A percentile compares a stretch with the other conserved stretches of the same genome.
phyloP scores from a whole-genome alignment of 2,329 filamentous ascomycete genomes.

The Cladosporium sp. region DNA sequence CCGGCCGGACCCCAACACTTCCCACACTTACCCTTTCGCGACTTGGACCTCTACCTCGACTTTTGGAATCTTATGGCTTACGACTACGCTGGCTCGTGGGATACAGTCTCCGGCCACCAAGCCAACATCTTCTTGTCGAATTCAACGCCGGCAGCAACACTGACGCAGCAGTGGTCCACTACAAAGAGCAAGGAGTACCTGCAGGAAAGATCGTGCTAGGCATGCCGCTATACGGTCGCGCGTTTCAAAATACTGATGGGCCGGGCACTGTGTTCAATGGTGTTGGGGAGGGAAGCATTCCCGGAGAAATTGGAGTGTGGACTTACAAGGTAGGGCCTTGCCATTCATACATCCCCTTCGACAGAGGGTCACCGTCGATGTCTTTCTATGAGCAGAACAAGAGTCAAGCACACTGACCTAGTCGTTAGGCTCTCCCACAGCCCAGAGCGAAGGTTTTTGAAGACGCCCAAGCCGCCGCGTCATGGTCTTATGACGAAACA shows the following conservation, averaged over 20 bases:
- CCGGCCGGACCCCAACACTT: slow-evolving; percentile 40
- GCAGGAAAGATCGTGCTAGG: slow-evolving; percentile 74
- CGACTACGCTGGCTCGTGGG: slow-evolving; percentile 70
- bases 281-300: slow-evolving; percentile 60
- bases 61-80: slow-evolving; percentile 49
- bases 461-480: slow-evolving; percentile 61
- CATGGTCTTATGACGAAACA: slow-evolving; percentile 66
- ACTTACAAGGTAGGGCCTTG: slow-evolving; percentile 62
- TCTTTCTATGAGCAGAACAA: too few relatives aligned
- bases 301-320: slow-evolving; percentile 68
- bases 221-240: slow-evolving; percentile 86
- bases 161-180: slow-evolving; percentile 62
- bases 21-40: slow-evolving; percentile 34
- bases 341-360: not conserved
- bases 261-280: slow-evolving; percentile 64
- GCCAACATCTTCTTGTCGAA: slow-evolving; percentile 65
- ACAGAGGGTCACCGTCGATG: too few relatives aligned
- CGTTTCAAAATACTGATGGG: slow-evolving; percentile 73
- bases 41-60: slow-evolving; percentile 39
- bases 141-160: slow-evolving; percentile 60
- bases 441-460: slow-evolving; percentile 57
- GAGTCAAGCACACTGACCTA: too few relatives aligned
- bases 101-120: slow-evolving; percentile 64
- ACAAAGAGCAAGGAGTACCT: slow-evolving; percentile 55
- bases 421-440: slow-evolving; percentile 57